These are phyloP conservation scores for Trametopsis cervina DNA, from an alignment of 768 basidiomycete species.

Conservation along the genomic window DNA sequence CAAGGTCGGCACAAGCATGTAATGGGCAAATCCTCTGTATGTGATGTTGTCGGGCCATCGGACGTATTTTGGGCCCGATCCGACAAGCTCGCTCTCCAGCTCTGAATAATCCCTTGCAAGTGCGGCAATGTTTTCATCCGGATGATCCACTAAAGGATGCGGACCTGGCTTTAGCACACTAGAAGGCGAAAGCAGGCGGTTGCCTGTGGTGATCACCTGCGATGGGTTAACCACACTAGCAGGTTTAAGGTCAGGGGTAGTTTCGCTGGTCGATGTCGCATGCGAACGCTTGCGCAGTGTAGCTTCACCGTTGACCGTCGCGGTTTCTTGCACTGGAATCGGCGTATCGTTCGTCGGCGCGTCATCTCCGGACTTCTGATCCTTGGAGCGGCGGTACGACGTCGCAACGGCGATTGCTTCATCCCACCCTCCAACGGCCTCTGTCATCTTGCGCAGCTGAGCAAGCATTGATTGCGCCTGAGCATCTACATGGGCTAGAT, in stretches of 20 bases:
- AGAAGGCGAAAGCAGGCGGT: constrained; percentile 13
- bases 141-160: constrained; percentile 58
- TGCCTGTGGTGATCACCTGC: constrained; percentile 14
- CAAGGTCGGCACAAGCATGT: constrained; percentile 83
- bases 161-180: constrained; percentile 20
- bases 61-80: constrained; percentile 57
- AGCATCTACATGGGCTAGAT: constrained; percentile 50
- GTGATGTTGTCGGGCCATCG: constrained; percentile 85
- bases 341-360: constrained; percentile 7
- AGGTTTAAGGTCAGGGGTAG: not conserved
- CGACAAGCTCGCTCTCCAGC: constrained; percentile 68
- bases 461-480: constrained; percentile 38
- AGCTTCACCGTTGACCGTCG: not conserved
- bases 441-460: constrained; percentile 40
- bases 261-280: not conserved
- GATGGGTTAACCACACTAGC: not conserved
- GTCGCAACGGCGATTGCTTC: constrained; percentile 48
- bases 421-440: constrained; percentile 60
- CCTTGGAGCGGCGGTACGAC: constrained; percentile 34
- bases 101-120: constrained; percentile 75
- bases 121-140: constrained; percentile 52
- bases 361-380: constrained; percentile 30
- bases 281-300: constrained; percentile 3
- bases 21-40: constrained; percentile 74
- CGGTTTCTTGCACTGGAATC: not conserved